phyloP scores from a whole-genome alignment of 208 protist genomes.

The Acanthamoeba culbertsoni region DNA sequence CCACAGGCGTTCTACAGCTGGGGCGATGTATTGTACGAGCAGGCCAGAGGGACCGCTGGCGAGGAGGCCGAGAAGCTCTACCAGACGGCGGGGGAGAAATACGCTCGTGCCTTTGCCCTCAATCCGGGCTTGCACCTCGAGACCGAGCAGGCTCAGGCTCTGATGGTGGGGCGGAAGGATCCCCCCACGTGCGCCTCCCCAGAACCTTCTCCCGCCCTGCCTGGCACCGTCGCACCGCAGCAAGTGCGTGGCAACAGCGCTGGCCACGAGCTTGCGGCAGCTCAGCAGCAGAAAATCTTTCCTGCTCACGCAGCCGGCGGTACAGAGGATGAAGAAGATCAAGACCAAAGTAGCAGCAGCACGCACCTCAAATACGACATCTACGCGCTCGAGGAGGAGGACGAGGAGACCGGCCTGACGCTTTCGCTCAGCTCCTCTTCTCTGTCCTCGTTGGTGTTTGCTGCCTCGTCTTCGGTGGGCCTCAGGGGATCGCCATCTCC shows the following conservation, averaged over 20 bases:
- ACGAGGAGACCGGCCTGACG: background rate
- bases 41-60: background rate
- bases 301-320: background rate
- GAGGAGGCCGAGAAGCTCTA: conserved; percentile 1
- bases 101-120: background rate
- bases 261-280: background rate
- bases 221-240: too few species aligned
- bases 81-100: background rate
- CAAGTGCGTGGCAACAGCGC: background rate
- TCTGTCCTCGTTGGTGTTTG: background rate
- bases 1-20: background rate
- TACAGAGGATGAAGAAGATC: background rate
- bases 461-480: background rate
- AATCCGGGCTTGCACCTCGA: background rate
- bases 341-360: background rate
- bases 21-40: background rate
- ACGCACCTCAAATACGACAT: background rate
- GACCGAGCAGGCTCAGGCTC: background rate
- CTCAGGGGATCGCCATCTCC: background rate
- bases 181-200: background rate
- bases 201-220: too few species aligned
- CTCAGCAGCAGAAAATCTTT: too few species aligned
- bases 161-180: background rate
- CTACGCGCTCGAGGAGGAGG: background rate
- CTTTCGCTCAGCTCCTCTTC: background rate